These are phyloP conservation scores for Rhynchosporium agropyri DNA, from an alignment of 2,329 filamentous ascomycete genomes.

Conservation along the genomic window DNA sequence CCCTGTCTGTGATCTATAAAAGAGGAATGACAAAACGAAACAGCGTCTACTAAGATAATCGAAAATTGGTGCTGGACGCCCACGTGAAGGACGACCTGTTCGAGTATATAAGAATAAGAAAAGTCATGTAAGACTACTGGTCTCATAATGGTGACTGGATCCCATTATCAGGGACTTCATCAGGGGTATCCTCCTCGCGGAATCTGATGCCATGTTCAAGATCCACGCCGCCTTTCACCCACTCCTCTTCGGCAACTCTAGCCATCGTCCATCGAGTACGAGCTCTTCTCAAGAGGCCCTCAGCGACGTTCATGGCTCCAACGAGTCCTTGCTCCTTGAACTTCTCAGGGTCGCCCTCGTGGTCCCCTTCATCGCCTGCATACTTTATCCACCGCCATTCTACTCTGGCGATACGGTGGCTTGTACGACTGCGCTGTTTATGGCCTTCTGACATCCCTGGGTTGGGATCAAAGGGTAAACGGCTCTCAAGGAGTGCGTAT, in stretches of 20 bases:
- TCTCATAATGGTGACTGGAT: constrained; percentile 14
- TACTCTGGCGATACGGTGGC: constrained; percentile 90
- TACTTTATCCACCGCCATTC: constrained; percentile 96
- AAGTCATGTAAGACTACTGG: not conserved
- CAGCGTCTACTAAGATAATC: not conserved
- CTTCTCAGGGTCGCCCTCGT: constrained; percentile 67
- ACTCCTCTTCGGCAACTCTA: constrained; percentile 71
- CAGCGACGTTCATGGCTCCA: constrained; percentile 79
- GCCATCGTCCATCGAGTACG: constrained; percentile 76
- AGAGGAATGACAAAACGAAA: constrained; percentile 7
- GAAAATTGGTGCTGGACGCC: not conserved
- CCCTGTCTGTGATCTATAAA: constrained; percentile 8
- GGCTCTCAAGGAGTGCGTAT: constrained; percentile 90
- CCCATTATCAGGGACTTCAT: constrained; percentile 30
- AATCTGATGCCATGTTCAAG: constrained; percentile 65
- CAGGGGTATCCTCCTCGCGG: constrained; percentile 51
- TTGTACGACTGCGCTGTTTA: constrained; percentile 78
- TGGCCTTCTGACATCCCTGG: constrained; percentile 77
- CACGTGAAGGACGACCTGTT: not conserved
- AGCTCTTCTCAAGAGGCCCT: constrained; percentile 81
- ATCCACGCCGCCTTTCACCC: constrained; percentile 75
- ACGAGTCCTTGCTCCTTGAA: constrained; percentile 67
- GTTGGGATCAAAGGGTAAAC: constrained; percentile 88
- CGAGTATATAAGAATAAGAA: not conserved
- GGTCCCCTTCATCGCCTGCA: constrained; percentile 81